phyloP scores from a whole-genome alignment of 495 filamentous ascomycete species.

The Xylaria longipes region DNA sequence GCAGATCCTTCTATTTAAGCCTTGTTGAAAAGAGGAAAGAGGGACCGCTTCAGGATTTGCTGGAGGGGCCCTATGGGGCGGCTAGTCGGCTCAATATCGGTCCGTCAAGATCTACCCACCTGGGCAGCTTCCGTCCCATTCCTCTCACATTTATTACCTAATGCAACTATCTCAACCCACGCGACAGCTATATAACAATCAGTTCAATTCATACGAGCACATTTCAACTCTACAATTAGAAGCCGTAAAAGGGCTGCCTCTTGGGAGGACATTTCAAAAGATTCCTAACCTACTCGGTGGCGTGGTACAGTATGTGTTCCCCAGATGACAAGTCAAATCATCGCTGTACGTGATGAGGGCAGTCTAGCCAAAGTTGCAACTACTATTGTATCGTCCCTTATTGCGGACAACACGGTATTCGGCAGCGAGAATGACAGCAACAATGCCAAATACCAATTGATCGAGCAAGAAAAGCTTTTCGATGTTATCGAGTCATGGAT shows the following conservation, averaged over 20 bases:
- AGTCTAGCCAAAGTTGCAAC: background rate
- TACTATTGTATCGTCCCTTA: background rate
- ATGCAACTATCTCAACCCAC: background rate
- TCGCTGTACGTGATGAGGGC: background rate
- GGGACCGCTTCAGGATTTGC: slow-evolving; percentile 21
- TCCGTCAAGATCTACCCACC: background rate
- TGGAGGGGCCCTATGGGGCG: slow-evolving; percentile 4
- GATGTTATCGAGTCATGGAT: background rate
- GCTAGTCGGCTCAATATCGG: slow-evolving; percentile 13
- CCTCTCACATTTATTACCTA: background rate
- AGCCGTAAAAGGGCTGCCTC: too few relatives aligned
- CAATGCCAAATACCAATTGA: background rate
- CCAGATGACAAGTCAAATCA: background rate
- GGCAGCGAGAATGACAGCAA: background rate
- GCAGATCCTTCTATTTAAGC: slow-evolving; percentile 28
- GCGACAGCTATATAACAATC: background rate
- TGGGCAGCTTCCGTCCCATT: background rate
- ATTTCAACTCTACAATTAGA: too few relatives aligned
- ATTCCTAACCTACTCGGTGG: too few relatives aligned
- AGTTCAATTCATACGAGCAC: too few relatives aligned
- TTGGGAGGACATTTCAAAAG: too few relatives aligned
- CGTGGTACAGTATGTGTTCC: too few relatives aligned
- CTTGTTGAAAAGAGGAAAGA: background rate
- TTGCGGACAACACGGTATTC: background rate
- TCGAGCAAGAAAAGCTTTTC: background rate